A percentile compares a stretch with the other conserved stretches of the same genome.
Evolutionary conservation across 192 early-diverging fungal genomes (phyloP).

Genomic region (Physocladia obscura): DNA sequence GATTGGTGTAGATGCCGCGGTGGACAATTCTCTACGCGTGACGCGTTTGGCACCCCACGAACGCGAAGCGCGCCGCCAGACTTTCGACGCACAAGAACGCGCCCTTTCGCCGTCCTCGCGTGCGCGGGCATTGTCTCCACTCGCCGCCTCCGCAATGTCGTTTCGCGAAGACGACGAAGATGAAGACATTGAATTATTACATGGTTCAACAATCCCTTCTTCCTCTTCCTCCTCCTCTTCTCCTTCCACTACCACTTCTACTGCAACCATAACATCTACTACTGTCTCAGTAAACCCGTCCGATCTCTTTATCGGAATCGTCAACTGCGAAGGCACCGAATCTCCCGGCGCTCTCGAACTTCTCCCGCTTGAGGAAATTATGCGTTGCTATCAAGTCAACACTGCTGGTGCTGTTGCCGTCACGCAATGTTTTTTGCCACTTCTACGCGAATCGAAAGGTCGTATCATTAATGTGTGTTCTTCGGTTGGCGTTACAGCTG

Average conservation of each 20-base stretch:
- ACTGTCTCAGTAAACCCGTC: not conserved
- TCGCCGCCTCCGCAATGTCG: not conserved
- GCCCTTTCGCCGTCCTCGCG: not conserved
- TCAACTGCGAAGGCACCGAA: constrained; percentile 41
- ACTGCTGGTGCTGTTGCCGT: constrained; percentile 43
- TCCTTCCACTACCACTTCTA: not conserved
- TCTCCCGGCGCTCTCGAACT: constrained; percentile 38
- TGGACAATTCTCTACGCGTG: not conserved
- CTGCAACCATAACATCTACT: not conserved
- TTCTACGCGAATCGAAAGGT: constrained; percentile 34
- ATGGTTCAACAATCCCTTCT: not conserved
- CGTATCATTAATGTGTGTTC: constrained; percentile 49
- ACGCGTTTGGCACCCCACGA: not conserved
- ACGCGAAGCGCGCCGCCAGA: no score
- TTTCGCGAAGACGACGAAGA: constrained; percentile 4
- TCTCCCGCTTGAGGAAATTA: constrained; percentile 28
- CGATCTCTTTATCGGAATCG: constrained; percentile 39
- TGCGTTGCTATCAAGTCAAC: constrained; percentile 42
- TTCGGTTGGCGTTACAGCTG: constrained; percentile 34
- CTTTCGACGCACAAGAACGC: not conserved
- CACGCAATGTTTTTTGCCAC: constrained; percentile 39
- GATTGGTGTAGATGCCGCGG: not conserved
- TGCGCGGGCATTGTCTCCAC: not conserved
- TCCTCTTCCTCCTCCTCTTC: not conserved
- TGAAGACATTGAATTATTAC: not conserved